A percentile compares a stretch with the other conserved stretches of the same genome.
Conservation (phyloP, 805 yeast genomes). For the Zygosaccharomyces kombuchaensis region DNA sequence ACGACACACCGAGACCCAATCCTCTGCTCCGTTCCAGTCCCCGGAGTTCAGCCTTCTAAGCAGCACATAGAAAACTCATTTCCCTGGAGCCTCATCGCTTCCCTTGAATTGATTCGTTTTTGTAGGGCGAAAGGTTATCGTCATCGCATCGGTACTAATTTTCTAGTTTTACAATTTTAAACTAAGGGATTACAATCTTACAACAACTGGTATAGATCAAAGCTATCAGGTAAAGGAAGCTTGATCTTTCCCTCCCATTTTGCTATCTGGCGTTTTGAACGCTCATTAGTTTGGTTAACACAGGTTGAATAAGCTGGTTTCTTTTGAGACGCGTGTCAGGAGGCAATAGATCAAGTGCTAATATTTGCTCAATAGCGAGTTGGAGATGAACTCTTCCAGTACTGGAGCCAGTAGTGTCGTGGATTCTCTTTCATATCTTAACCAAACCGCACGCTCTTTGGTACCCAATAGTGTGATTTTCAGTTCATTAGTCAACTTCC, state of each 20-base stretch:
- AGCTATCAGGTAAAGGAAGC: neutral
- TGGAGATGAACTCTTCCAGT: slow-evolving; percentile 2
- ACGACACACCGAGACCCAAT: no score
- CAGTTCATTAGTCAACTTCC: slow-evolving; percentile 20
- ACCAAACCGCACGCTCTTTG: slow-evolving; percentile 20
- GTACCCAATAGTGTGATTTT: slow-evolving; percentile 16
- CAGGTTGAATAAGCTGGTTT: neutral
- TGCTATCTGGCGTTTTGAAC: neutral
- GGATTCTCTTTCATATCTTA: slow-evolving; percentile 22
- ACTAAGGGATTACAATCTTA: neutral
- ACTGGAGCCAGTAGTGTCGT: slow-evolving; percentile 1
- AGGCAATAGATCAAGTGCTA: neutral
- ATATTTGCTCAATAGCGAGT: neutral
- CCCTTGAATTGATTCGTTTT: no score
- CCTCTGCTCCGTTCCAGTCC: no score
- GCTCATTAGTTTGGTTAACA: neutral
- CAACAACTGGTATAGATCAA: neutral
- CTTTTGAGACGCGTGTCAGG: neutral
- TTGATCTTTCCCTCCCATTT: neutral
- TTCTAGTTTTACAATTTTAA: neutral
- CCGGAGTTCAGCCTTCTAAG: no score
- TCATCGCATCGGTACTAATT: neutral
- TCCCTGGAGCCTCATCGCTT: neutral
- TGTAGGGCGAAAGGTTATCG: neutral
- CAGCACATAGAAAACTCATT: neutral